Conservation (phyloP, 164 flowering plant species). For the Magnolia officinalis region DNA sequence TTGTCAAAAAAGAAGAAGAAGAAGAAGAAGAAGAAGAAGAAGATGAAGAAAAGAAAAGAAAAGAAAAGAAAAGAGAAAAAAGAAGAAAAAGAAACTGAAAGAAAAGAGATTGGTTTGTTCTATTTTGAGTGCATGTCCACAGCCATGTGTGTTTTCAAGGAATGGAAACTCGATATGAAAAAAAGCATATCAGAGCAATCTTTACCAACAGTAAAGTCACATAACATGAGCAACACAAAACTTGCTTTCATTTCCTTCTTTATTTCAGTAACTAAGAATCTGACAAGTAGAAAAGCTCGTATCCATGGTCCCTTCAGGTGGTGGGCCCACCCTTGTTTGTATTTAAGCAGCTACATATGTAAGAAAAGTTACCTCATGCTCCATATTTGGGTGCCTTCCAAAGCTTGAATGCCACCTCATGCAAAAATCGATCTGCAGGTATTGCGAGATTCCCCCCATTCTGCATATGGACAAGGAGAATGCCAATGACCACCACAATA, state of each 20-base stretch:
- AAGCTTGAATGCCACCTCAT: constrained; percentile 91
- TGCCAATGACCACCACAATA: background rate
- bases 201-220: too few species aligned
- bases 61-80: too few species aligned
- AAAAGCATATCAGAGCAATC: too few species aligned
- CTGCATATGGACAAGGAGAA: constrained; percentile 36
- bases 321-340: background rate
- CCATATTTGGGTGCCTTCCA: constrained; percentile 94
- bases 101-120: too few species aligned
- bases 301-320: background rate
- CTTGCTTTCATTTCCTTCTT: background rate
- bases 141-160: too few species aligned
- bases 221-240: too few species aligned
- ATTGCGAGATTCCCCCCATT: constrained; percentile 62
- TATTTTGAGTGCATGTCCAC: too few species aligned
- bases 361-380: constrained; percentile 23
- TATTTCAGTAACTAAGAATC: background rate
- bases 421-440: constrained; percentile 82
- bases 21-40: too few species aligned
- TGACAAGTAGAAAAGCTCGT: background rate
- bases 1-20: too few species aligned
- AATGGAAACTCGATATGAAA: too few species aligned
- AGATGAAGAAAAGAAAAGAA: too few species aligned
- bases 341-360: background rate
- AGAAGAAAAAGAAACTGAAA: too few species aligned